These are phyloP conservation scores for Picea glauca DNA, from an alignment of 75 land plant species.

Conservation along the genomic window DNA sequence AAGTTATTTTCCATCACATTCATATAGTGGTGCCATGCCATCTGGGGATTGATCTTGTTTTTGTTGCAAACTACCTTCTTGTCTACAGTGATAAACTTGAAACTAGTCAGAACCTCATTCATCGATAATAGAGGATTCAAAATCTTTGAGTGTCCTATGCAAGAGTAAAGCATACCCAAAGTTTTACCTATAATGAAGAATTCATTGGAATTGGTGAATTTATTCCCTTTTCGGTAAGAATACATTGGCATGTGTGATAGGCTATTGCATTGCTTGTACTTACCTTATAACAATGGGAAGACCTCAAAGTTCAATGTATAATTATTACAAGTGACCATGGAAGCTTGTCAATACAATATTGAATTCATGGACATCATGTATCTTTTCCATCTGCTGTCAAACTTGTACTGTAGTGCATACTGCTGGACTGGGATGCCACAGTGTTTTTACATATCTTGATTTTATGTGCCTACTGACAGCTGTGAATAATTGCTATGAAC, in stretches of 20 bases:
- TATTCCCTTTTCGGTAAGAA: neutral
- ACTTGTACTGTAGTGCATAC: neutral
- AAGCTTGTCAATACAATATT: neutral
- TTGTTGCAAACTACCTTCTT: neutral
- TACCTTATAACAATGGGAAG: neutral
- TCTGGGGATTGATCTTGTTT: slow-evolving; percentile 5
- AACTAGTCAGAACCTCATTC: neutral
- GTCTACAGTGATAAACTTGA: neutral
- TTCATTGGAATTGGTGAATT: neutral
- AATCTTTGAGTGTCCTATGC: neutral
- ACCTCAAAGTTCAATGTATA: neutral
- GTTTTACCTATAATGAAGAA: neutral
- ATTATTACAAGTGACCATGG: neutral
- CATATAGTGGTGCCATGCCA: neutral
- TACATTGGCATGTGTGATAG: neutral
- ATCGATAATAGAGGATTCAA: neutral
- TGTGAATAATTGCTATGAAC: neutral
- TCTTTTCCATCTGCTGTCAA: neutral
- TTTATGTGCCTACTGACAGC: neutral
- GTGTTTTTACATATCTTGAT: neutral
- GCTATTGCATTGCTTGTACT: neutral
- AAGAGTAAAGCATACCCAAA: neutral
- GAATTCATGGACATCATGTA: neutral
- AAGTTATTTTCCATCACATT: neutral
- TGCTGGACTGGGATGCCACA: no score